Percentiles rank a stretch among this genome's conserved stretches.
phyloP scores from a whole-genome alignment of 2,329 filamentous ascomycete species.

The Epichloe glyceriae region DNA sequence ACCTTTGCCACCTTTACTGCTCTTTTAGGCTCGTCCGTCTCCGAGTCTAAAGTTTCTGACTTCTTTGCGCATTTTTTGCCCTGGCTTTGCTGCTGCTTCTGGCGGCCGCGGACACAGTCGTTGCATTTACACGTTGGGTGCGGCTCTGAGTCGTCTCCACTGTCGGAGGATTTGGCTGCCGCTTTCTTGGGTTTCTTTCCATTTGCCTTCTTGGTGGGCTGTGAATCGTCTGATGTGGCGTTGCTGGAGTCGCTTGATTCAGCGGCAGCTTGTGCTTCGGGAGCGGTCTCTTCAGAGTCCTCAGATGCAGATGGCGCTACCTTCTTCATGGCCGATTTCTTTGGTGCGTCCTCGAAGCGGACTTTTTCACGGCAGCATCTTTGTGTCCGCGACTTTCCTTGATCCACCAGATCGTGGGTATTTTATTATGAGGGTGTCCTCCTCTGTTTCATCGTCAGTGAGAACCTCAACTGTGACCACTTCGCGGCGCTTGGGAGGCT shows the following conservation, averaged over 20 bases:
- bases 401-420: slow-evolving; percentile 28
- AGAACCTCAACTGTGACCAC: slow-evolving; percentile 29
- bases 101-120: slow-evolving; percentile 12
- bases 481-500: slow-evolving; percentile 14
- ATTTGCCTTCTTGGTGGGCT: slow-evolving; percentile 9
- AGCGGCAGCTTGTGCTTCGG: slow-evolving; percentile 7
- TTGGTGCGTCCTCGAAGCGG: slow-evolving; percentile 24
- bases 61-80: slow-evolving; percentile 6
- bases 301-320: slow-evolving; percentile 9
- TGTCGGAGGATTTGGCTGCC: slow-evolving; percentile 10
- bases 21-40: slow-evolving; percentile 10
- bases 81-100: slow-evolving; percentile 5
- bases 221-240: slow-evolving; percentile 7
- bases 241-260: slow-evolving; percentile 12
- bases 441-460: slow-evolving; percentile 39
- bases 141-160: slow-evolving; percentile 19
- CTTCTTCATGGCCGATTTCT: slow-evolving; percentile 27
- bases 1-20: slow-evolving; percentile 10
- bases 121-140: slow-evolving; percentile 19
- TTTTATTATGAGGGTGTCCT: slow-evolving; percentile 34
- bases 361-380: slow-evolving; percentile 25
- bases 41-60: background rate
- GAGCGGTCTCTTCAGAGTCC: slow-evolving; percentile 11
- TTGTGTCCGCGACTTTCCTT: slow-evolving; percentile 1
- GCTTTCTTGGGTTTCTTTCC: slow-evolving; percentile 9